Evolutionary conservation across 495 filamentous ascomycete species (phyloP), one percentile per base, ranked within the genome.

Genomic region (Antarctomyces pellizariae): DNA sequence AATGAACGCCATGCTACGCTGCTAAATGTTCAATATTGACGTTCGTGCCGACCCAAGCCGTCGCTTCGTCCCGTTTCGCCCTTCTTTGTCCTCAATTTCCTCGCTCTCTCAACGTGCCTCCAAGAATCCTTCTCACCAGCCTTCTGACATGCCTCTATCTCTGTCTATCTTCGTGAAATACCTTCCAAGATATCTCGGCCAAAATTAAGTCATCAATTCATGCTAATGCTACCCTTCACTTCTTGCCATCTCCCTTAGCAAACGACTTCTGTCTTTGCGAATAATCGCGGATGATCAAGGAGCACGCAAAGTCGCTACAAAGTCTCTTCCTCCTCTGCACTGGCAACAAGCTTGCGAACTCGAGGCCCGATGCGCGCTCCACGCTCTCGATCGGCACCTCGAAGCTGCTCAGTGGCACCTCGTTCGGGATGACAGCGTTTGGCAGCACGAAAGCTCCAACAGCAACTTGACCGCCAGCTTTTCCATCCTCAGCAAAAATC

Each of bases 391-490:
- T 39, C 1, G 84, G 82, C 11, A 95, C 89, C 59, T 91, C 83
- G 42, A 95, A 97, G 39, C 90, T 78, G 9, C 59, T 56, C 37
- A 97, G 48, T 13, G 67, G 69, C 52, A 78, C 90, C 18, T 71
- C 64, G 37, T 92, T 95, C 13, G 70, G 51, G 41, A 97, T 95
- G n/a, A 47, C 54, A 8, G 78, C 83, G 45, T 97, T 97, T 5
- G 86, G 86, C 39, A 97, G 54, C 26, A 97, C 86, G 43, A 97
- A 97, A 2, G 86, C 89, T 12, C 77, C 89, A 5, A 97, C 47
- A 2, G 80, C 78, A 2, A 97, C 86, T 30, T 72, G 73, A 3
- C 80, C 75, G 5, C 61, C 62, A 1, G 52, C 51, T 8, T 48
- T 57, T 1, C 75, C 75, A 38, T 90, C 78, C 49, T 95, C 86